Evolutionary conservation across 2,329 filamentous ascomycete species (phyloP).

Genomic region (Penicillium expansum): DNA sequence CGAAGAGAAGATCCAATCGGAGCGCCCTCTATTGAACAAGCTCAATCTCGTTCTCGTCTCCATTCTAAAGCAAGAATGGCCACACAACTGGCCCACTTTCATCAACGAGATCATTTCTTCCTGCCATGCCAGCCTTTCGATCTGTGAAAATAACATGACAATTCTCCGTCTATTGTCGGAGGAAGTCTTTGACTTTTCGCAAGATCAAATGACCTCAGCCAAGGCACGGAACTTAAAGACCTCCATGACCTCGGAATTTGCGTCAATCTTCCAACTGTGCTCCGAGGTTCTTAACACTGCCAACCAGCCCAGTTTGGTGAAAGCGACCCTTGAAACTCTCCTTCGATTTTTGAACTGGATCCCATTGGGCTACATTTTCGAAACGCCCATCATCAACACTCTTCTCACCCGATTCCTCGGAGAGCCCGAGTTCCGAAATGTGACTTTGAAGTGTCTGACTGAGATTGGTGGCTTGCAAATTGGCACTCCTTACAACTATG

Average conservation of each 20-base stretch:
- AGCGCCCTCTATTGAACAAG: conserved; percentile 94
- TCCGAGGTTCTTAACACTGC: conserved; percentile 91
- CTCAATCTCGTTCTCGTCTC: conserved; percentile 96
- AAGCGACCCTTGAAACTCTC: conserved; percentile 93
- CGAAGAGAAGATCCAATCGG: conserved; percentile 78
- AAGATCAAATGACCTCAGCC: conserved; percentile 97
- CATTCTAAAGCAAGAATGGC: conserved; percentile 99
- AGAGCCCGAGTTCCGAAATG: conserved; percentile 90
- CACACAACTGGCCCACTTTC: conserved; percentile 99
- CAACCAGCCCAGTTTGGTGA: conserved; percentile 82
- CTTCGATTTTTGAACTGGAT: conserved; percentile 99
- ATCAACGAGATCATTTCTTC: conserved; percentile 99
- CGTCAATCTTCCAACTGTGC: conserved; percentile 95
- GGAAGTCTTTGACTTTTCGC: conserved; percentile 98
- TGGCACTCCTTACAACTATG: conserved; percentile 71
- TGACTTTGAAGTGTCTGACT: conserved; percentile 93
- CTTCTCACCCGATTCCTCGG: conserved; percentile 89
- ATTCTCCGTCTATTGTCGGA: conserved; percentile 93
- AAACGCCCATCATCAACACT: conserved; percentile 93
- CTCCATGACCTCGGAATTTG: conserved; percentile 98
- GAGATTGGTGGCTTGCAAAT: conserved; percentile 95
- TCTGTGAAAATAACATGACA: conserved; percentile 99
- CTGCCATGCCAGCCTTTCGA: conserved; percentile 90
- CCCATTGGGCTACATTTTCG: conserved; percentile 95
- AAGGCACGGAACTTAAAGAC: conserved; percentile 97